Conservation (phyloP, 2,329 filamentous ascomycete species). For the Thelonectria blattea region DNA sequence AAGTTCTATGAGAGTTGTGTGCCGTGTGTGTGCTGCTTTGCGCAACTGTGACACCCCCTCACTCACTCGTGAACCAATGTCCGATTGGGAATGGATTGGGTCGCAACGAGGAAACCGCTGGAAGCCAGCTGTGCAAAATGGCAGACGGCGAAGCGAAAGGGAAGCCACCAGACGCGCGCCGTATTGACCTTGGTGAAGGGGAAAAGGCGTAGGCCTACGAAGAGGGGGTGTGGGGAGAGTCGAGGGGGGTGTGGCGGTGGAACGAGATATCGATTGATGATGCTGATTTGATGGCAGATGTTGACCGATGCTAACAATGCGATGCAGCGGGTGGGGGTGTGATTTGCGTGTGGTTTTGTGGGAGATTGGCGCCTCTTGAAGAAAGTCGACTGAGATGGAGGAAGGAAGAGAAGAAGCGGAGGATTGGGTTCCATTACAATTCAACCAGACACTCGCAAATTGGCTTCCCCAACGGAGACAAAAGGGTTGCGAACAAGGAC, state of each 20-base stretch:
- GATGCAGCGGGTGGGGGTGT: slow-evolving; percentile 12
- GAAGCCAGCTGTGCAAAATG: slow-evolving; percentile 7
- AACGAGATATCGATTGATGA: slow-evolving; percentile 40
- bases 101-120: slow-evolving; percentile 22
- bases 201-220: slow-evolving; percentile 14
- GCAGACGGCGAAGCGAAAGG: slow-evolving; percentile 12
- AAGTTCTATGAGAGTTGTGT: slow-evolving; percentile 8
- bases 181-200: slow-evolving; percentile 10
- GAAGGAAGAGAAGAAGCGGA: neutral
- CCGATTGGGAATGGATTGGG: slow-evolving; percentile 32
- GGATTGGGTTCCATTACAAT: neutral
- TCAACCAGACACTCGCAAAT: too few species aligned
- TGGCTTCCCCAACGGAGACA: neutral
- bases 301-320: slow-evolving; percentile 10
- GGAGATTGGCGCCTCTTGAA: slow-evolving; percentile 8
- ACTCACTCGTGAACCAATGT: slow-evolving; percentile 23
- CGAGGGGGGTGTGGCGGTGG: slow-evolving; percentile 31
- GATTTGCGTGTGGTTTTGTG: neutral
- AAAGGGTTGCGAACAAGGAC: neutral
- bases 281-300: slow-evolving; percentile 25
- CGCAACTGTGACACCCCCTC: slow-evolving; percentile 15
- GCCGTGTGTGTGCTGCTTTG: slow-evolving; percentile 10
- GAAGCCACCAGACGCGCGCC: neutral
- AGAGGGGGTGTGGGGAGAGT: slow-evolving; percentile 19
- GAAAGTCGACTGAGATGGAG: slow-evolving; percentile 11